A percentile compares a stretch with the other conserved stretches of the same genome.
Evolutionary conservation across 345 rosid species (phyloP).

Genomic region (Eucalyptus pumila): DNA sequence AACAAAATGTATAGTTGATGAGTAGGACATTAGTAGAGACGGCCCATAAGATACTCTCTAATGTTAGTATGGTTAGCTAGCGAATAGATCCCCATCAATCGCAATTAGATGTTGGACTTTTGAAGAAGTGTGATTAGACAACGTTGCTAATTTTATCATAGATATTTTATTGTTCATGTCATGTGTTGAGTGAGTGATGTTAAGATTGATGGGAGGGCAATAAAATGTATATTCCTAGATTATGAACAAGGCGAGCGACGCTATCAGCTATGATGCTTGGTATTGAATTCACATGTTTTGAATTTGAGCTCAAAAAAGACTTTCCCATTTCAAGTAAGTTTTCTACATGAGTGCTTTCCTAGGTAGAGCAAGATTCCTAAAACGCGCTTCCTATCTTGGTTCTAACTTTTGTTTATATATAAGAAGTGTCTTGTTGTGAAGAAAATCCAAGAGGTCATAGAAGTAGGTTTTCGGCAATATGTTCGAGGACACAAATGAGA

Average conservation of each 20-base stretch:
- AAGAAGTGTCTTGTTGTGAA: neutral
- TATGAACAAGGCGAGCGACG: neutral
- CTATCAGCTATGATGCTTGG: neutral
- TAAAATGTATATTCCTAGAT: neutral
- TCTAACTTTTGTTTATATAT: neutral
- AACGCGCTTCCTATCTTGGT: neutral
- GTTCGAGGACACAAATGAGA: neutral
- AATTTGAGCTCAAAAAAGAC: neutral
- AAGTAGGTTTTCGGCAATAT: neutral
- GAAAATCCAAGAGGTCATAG: neutral
- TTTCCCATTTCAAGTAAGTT: neutral
- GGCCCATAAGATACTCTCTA: neutral
- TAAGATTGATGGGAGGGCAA: neutral
- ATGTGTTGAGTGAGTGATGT: neutral
- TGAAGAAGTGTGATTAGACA: neutral
- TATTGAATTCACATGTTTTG: neutral
- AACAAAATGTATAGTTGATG: neutral
- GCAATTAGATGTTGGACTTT: neutral
- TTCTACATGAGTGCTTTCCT: neutral
- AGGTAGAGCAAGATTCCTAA: neutral
- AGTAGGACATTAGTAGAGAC: neutral
- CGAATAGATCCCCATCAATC: neutral
- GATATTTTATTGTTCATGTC: neutral
- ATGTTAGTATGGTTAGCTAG: neutral
- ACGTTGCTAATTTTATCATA: neutral